Conservation (phyloP, 768 basidiomycete species). For the Cyclocybe cylindracea region DNA sequence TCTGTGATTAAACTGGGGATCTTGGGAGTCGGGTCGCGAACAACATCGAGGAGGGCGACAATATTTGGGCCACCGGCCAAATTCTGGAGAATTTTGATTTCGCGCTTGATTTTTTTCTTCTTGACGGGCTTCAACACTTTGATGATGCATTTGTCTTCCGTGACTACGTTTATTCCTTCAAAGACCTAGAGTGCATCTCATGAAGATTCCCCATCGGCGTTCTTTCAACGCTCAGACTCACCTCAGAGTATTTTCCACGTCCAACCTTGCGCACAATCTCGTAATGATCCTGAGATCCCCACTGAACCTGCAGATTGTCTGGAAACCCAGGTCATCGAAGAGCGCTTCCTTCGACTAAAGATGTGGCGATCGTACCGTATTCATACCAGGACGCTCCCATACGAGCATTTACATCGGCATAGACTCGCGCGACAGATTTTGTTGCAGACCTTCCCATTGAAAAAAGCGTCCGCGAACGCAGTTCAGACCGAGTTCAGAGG, state of each 20-base stretch:
- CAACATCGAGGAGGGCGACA: conserved; percentile 91
- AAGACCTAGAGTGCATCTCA: conserved; percentile 61
- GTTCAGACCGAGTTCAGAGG: not conserved
- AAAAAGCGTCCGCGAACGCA: conserved; percentile 12
- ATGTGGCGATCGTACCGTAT: conserved; percentile 65
- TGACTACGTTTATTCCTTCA: conserved; percentile 89
- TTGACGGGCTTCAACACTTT: conserved; percentile 99
- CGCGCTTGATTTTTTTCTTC: conserved; percentile 99
- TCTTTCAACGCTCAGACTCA: conserved; percentile 27
- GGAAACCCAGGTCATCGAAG: conserved; percentile 24
- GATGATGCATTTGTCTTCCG: conserved; percentile 95
- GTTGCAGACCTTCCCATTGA: conserved; percentile 71
- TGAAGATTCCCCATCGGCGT: conserved; percentile 7
- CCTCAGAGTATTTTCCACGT: conserved; percentile 94
- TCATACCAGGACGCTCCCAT: conserved; percentile 93
- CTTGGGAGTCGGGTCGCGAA: conserved; percentile 93
- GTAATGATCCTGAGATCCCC: conserved; percentile 97
- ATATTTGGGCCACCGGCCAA: conserved; percentile 95
- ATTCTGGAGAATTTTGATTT: conserved; percentile 98
- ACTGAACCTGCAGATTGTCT: conserved; percentile 97
- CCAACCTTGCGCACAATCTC: conserved; percentile 98
- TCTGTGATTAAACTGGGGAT: conserved; percentile 97
- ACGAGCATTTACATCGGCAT: conserved; percentile 85
- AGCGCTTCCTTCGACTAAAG: conserved; percentile 9
- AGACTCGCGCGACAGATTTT: conserved; percentile 85